A percentile compares a stretch with the other conserved stretches of the same genome.
phyloP scores from a whole-genome alignment of 2,329 filamentous ascomycete genomes.

The Coniochaeta sp. region DNA sequence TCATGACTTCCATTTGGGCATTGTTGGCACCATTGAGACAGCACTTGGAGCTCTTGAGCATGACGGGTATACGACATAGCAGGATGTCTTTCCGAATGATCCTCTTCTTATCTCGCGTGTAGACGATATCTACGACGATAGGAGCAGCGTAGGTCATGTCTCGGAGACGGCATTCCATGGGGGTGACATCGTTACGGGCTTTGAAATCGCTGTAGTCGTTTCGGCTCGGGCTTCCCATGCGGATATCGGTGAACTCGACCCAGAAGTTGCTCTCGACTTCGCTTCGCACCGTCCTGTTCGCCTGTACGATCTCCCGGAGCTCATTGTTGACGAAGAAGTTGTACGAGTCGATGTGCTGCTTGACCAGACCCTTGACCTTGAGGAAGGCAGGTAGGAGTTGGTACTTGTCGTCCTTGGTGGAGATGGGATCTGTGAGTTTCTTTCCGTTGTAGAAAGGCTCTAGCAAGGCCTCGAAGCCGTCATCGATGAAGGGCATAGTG shows the following conservation, averaged over 20 bases:
- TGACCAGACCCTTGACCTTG: constrained; percentile 72
- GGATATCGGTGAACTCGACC: constrained; percentile 88
- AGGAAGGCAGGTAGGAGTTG: constrained; percentile 95
- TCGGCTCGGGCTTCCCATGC: constrained; percentile 74
- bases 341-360: constrained; percentile 83
- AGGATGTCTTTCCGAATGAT: constrained; percentile 69
- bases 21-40: constrained; percentile 78
- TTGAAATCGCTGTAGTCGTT: constrained; percentile 66
- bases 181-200: constrained; percentile 69
- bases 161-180: constrained; percentile 91
- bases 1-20: constrained; percentile 80
- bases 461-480: constrained; percentile 58
- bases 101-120: constrained; percentile 71
- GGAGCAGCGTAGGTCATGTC: constrained; percentile 98
- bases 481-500: constrained; percentile 48
- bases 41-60: constrained; percentile 94
- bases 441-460: constrained; percentile 64
- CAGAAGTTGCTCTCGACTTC: constrained; percentile 91
- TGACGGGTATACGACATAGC: constrained; percentile 89
- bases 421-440: constrained; percentile 57
- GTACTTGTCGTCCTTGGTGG: constrained; percentile 78
- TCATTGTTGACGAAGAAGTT: constrained; percentile 97
- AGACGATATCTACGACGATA: constrained; percentile 87
- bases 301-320: constrained; percentile 91
- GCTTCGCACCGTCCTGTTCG: constrained; percentile 81